Evolutionary conservation across 192 early-diverging fungal species (phyloP), one percentile per base, ranked within the genome.

Genomic region (Umbelopsis isabellina): DNA sequence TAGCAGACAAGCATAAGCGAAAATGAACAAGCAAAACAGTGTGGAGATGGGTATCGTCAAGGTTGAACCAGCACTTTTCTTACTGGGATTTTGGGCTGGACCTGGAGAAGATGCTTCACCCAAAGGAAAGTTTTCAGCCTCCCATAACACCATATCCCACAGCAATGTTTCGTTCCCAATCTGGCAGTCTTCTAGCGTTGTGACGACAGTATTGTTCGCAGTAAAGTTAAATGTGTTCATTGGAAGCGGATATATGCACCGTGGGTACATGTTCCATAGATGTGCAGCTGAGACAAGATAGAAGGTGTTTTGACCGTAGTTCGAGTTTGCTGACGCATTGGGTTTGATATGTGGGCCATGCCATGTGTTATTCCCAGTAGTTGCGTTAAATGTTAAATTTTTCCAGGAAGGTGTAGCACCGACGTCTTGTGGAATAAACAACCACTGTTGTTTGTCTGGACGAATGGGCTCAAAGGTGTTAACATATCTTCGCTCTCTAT

Each of bases 161-260:
- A 74, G 52, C 37, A 74, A 21, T 21, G 49, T 52, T 22, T 49
- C 16, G 45, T 74, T 74, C 12, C 72, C 72, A 48, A 16, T 55
- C 4, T 55, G 35, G 23, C 72, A 74, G n/a, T 61, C 49, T 18
- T 67, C 72, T 16, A 74, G 37, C 7, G 25, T 18, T 7, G 72
- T 74, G n/a, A 74, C 72, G 18, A 66, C 72, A 16, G 72, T 74
- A 44, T 74, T 74, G 53, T 67, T 74, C 10, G 72, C n/a, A 12
- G 72, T 74, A 20, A 67, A 74, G 27, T 67, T 52, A 50, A 74
- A 74, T 4, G 47, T 30, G 44, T 74, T 68, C 25, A 33, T 68
- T 15, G 67, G 49, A 0, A 25, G 30, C 25, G 72, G 66, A 44
- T 68, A 52, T 11, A 74, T 7, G 27, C 72, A 74, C 12, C 72